Base-by-base conservation (phyloP, 2,329 filamentous ascomycete genomes). In the Penicillium nordicum region DNA sequence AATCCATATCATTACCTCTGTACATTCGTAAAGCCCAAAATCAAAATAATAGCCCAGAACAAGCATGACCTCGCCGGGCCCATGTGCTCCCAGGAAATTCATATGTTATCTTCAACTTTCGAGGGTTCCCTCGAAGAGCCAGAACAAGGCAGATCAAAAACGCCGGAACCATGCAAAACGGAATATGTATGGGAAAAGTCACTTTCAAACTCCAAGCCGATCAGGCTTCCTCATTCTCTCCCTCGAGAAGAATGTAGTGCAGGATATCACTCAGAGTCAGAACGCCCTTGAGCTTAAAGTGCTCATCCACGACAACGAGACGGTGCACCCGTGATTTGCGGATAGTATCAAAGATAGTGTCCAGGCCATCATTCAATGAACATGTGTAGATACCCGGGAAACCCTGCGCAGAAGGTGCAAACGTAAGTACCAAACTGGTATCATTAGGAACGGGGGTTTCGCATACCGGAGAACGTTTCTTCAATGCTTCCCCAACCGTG, bases 351-450 rank as follows among this genome's bases (percentile, higher is more conserved):
- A 97, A 97, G 65, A 99, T 94, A 11, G 92, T 93, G 72, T 96
- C 93, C 48, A 99, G 83, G 53, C 92, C 87, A 74, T 99, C 94
- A 60, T 95, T 88, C 61, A 94, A 83, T 44, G 88, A 90, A 78
- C 94, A 99, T 0, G 93, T 97, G 76, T 97, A 97, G 62, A 99
- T 97, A 42, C 95, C 94, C 0, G 92, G 88, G 69, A 96, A 97
- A 66, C 97, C 93, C 82, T 87, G 59, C 21, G 29, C 5, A 52
- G 6, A 50, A 21, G 1, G 32, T 34, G 16, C 32, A 34, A 7
- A 7, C 7, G 34, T 62, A 27, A 50, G 53, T 50, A 23, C 53
- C 42, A 27, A 16, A 21, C 21, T 4, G 10, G 27, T 21, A 41
- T 18, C 44, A 29, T 29, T n/a, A 50, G 29, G 4, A 25, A 36